phyloP scores from a whole-genome alignment of 2,329 filamentous ascomycete genomes.

The Aspergillus flavus region DNA sequence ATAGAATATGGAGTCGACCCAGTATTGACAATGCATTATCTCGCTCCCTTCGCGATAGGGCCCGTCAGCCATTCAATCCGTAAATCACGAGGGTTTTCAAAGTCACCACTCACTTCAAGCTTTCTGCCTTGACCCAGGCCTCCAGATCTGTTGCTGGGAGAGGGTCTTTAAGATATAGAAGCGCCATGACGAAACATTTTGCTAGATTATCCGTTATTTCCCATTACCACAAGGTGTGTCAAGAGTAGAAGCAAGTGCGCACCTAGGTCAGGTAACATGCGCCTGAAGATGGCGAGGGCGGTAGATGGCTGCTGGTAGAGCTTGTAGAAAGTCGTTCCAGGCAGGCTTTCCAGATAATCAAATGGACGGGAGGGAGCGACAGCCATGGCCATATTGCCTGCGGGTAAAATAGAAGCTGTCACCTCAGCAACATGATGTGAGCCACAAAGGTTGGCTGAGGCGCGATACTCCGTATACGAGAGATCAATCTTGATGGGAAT shows the following conservation, averaged over 20 bases:
- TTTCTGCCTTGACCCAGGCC: conserved; percentile 75
- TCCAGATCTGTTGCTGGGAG: conserved; percentile 81
- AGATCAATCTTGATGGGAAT: conserved; percentile 14
- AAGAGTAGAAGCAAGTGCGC: conserved; percentile 32
- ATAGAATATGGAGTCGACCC: conserved; percentile 82
- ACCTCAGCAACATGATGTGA: conserved; percentile 31
- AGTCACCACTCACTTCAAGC: conserved; percentile 51
- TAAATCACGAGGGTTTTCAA: not conserved
- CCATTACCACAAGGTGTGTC: not conserved
- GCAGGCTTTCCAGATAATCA: conserved; percentile 91
- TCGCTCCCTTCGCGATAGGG: conserved; percentile 61
- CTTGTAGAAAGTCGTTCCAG: conserved; percentile 84
- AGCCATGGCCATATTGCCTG: conserved; percentile 58
- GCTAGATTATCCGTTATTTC: conserved; percentile 53
- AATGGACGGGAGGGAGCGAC: conserved; percentile 65
- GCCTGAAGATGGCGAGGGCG: conserved; percentile 90
- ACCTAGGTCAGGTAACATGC: conserved; percentile 94
- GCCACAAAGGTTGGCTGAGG: conserved; percentile 8
- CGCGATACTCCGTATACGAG: not conserved
- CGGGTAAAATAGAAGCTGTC: conserved; percentile 16
- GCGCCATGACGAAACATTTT: conserved; percentile 93
- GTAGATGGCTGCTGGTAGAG: conserved; percentile 96
- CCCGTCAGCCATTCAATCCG: conserved; percentile 2
- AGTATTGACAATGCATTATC: conserved; percentile 83
- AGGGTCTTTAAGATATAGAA: conserved; percentile 85